Evolutionary conservation across 108 stramenopile genomes (phyloP).

Genomic region (Hondaea fermentalgiana): DNA sequence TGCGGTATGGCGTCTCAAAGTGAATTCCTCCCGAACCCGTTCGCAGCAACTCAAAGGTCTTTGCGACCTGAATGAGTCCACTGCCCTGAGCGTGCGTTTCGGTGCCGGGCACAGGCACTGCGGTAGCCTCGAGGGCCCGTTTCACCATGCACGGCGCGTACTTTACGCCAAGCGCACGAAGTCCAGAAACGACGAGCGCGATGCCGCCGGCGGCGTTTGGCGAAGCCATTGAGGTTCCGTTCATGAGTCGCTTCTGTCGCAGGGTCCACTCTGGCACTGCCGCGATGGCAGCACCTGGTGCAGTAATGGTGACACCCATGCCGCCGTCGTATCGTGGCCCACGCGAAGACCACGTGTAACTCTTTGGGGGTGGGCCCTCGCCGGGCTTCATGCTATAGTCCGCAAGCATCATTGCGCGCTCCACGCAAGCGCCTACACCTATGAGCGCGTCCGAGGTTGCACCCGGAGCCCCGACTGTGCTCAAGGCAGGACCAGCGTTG

Average conservation of each 20-base stretch:
- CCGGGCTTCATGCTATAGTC: slow-evolving; percentile 43
- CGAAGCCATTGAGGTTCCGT: slow-evolving; percentile 65
- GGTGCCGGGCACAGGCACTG: slow-evolving; percentile 39
- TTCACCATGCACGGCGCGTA: slow-evolving; percentile 53
- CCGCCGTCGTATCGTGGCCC: slow-evolving; percentile 75
- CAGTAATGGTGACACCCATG: slow-evolving; percentile 60
- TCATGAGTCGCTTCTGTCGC: slow-evolving; percentile 67
- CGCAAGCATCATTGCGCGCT: slow-evolving; percentile 58
- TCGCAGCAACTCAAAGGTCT: slow-evolving; percentile 45
- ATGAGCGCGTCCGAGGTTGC: slow-evolving; percentile 54
- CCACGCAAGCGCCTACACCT: slow-evolving; percentile 71
- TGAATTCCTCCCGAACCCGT: not conserved
- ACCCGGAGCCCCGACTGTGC: slow-evolving; percentile 74
- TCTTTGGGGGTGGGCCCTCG: not conserved
- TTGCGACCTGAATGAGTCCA: slow-evolving; percentile 62
- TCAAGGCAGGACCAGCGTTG: slow-evolving; percentile 79
- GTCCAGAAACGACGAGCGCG: slow-evolving; percentile 65
- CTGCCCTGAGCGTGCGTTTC: slow-evolving; percentile 50
- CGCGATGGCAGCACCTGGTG: slow-evolving; percentile 81
- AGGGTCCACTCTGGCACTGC: slow-evolving; percentile 70
- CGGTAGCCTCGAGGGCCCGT: slow-evolving; percentile 65
- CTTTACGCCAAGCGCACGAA: slow-evolving; percentile 50
- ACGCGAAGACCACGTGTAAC: slow-evolving; percentile 68
- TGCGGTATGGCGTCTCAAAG: not conserved
- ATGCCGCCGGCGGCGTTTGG: slow-evolving; percentile 73